Evolutionary conservation across 495 filamentous ascomycete genomes (phyloP), one percentile per base, ranked within the genome.

Genomic region (Aspergillus conjunctus): DNA sequence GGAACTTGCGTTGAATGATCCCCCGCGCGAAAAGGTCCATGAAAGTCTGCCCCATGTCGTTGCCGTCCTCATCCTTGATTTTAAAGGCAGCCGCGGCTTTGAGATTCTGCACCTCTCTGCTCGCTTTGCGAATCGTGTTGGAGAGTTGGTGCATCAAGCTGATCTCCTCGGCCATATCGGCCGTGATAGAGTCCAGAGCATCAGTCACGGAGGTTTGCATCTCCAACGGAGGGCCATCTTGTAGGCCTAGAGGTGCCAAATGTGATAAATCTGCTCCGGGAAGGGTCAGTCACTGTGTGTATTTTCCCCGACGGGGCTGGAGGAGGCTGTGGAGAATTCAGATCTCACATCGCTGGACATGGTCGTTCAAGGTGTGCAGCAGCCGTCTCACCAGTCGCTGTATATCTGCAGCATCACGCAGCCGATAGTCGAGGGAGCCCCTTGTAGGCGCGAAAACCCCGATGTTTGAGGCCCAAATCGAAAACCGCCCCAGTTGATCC

Each of bases 61-160:
- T 39, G 0, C 59, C 59, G 7, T 62, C 31, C n/a, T 56, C 45
- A 30, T 62, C 45, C 21, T 26, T 18, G 4, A 62, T 10, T 3
- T 14, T 12, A 37, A 62, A 56, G 5, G 44, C 14, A 3, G 26
- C 44, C 7, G 59, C 44, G 4, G 45, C 52, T 18, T 32, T 62
- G 31, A 43, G 17, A 15, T 56, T 56, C 12, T 56, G 59, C 0
- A 26, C 34, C 18, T 51, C 22, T 0, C 46, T 52, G 34, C 52
- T 62, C 44, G 52, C 59, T 52, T 43, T 56, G 6, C 59, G 52
- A 10, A 62, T 56, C n/a, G n/a, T 62, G 59, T 62, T 62, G 17
- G 52, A 62, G 15, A 62, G 52, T 17, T 56, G 44, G 21, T 62
- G 53, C 32, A 62, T 10, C 32, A 62, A 43, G 39, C 8, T 60